Evolutionary conservation across 2,329 filamentous ascomycete species (phyloP).

Genomic region (Nigrograna mackinnonii): DNA sequence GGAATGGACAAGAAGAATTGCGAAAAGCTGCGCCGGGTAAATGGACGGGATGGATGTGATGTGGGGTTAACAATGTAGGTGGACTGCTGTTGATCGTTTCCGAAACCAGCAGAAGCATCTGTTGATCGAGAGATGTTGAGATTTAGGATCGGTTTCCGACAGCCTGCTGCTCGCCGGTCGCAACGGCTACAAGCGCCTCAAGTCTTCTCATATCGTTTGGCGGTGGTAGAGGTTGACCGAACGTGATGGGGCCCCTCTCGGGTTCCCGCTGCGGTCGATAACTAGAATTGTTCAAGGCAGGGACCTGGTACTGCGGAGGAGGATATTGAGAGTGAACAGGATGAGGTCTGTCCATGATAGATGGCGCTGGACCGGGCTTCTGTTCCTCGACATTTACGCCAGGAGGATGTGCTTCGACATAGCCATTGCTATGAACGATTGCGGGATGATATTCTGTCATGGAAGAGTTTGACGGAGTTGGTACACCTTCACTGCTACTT

Average conservation of each 20-base stretch:
- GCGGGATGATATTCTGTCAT: conserved; percentile 55
- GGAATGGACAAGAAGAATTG: conserved; percentile 5
- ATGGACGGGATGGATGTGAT: not conserved
- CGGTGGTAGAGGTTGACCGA: conserved; percentile 37
- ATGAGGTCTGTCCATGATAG: conserved; percentile 42
- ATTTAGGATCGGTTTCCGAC: conserved; percentile 31
- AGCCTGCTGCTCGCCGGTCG: conserved; percentile 58
- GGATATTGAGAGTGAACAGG: conserved; percentile 32
- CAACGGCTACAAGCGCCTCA: conserved; percentile 67
- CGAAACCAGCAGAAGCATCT: not conserved
- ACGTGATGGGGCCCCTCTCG: conserved; percentile 29
- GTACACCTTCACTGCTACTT: conserved; percentile 58
- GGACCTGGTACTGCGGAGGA: conserved; percentile 30
- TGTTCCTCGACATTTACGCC: conserved; percentile 44
- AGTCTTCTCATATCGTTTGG: conserved; percentile 58
- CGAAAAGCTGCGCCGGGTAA: conserved; percentile 1
- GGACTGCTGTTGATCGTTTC: not conserved
- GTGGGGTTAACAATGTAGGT: not conserved
- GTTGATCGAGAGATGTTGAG: too few species aligned
- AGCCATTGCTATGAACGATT: conserved; percentile 56
- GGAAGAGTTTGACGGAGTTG: conserved; percentile 55
- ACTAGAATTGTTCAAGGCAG: conserved; percentile 25
- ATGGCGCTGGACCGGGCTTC: conserved; percentile 33
- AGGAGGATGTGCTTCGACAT: conserved; percentile 48
- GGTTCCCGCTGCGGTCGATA: conserved; percentile 36